Base-by-base conservation (phyloP, 495 filamentous ascomycete genomes). In the Cercophora scortea region DNA sequence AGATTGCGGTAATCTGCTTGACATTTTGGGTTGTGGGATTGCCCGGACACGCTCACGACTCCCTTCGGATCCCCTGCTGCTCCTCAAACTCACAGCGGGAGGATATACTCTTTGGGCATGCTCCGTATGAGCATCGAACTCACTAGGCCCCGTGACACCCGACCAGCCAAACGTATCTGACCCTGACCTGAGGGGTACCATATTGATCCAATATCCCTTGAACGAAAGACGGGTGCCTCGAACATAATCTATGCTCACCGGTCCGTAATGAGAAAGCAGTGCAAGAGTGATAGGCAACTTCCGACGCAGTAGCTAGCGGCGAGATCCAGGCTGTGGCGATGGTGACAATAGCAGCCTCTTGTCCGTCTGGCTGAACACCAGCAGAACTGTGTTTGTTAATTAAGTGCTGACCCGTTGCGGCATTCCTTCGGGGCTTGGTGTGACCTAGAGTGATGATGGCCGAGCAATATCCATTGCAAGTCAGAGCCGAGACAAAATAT, bases 1-100 rank as follows among this genome's bases (percentile, higher is more conserved):
- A 34, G 58, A 57, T 38, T 71, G 68, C 38, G 71, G 70, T 52
- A 70, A 58, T 42, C 64, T 66, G 54, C 63, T 73, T 4, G 56
- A 53, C 51, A 62, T 50, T 43, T 56, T 66, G 18, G 66, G 55
- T 36, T 68, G 70, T 33, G 68, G 60, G 3, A 61, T 57, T 32
- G 63, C 52, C 38, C 66, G 58, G 41, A 19, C 41, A 9, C 57
- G 61, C 45, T 64, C 56, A 18, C 46, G 64, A 49, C 46, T 55
- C 39, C 49, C 42, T 19, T 66, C 64, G 13, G 49, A 36, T 35
- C 47, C 54, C 48, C 43, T 65, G 33, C 52, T 63, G 34, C 55
- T 51, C 16, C 41, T 60, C 55, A 52, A 60, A 39, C 59, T 58
- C 35, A 53, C 18, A 33, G 49, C 17, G 12, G 52, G 25, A 38